Base-by-base conservation (phyloP, 2,329 filamentous ascomycete genomes). In the Alternaria ventricosa region DNA sequence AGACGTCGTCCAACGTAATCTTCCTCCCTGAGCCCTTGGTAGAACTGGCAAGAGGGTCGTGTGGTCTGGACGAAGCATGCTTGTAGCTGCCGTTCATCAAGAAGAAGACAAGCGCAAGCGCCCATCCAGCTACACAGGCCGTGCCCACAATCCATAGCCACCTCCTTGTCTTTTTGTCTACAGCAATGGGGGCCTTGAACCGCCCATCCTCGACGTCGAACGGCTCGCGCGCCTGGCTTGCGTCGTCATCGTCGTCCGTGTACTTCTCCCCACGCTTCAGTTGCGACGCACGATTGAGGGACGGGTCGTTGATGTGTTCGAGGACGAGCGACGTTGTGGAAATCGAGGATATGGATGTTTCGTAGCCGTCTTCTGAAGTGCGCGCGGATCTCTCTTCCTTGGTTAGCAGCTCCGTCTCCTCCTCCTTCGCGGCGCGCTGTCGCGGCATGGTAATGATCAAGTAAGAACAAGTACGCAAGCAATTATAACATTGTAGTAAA, bases 241-340 rank as follows among this genome's bases (percentile, higher is more conserved):
- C 65, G 57, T 80, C 78, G 55, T 76, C 73, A 58, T 71, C 74
- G 66, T 84, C 73, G 58, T 81, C 78, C 28, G 66, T 70, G 70
- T 81, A 81, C 60, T 79, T 79, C 69, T 81, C 75, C n/a, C 69
- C 68, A 23, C 72, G 68, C 18, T 63, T 72, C 45, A 71, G 53
- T 44, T 47, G 77, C 68, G 71, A 76, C 66, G 64, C 65, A 67
- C 65, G 72, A 71, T 69, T 78, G 65, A 61, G 68, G 59, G 70
- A 85, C 78, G 74, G 79, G 75, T 92, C 89, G 72, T 88, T 86
- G 69, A 95, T 86, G 66, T 90, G 88, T 69, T 96, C 92, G 76
- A 96, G 92, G 57, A 96, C 88, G 13, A 96, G 85, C 71, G 92
- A 95, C 5, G 91, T 94, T 11, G 92, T 95, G 33, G 92, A 96